Conservation (phyloP, 2,329 filamentous ascomycete genomes). For the Fusarium abutilonis region DNA sequence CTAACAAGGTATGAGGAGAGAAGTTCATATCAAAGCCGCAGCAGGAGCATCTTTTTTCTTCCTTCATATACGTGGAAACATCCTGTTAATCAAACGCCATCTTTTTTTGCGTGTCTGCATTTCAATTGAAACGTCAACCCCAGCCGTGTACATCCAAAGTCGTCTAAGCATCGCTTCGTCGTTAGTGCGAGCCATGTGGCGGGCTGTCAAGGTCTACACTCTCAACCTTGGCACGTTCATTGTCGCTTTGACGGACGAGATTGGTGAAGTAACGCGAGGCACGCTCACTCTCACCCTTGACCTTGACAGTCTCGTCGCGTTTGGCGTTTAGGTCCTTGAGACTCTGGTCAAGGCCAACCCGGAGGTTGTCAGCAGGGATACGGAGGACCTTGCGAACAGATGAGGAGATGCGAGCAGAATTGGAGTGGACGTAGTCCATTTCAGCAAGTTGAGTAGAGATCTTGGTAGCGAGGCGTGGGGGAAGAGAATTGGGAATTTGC, state of each 20-base stretch:
- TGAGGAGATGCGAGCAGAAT: constrained; percentile 82
- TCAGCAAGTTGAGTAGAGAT: constrained; percentile 81
- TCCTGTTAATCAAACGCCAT: constrained; percentile 34
- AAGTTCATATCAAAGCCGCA: constrained; percentile 34
- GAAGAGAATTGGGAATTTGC: constrained; percentile 89
- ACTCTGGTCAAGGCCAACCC: constrained; percentile 82
- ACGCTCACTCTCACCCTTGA: constrained; percentile 83
- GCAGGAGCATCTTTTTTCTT: constrained; percentile 31
- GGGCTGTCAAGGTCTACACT: constrained; percentile 66
- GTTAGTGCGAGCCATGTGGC: constrained; percentile 52
- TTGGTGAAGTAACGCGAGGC: constrained; percentile 92
- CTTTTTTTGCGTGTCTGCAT: constrained; percentile 19
- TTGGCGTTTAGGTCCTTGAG: constrained; percentile 84
- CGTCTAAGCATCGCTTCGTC: constrained; percentile 21
- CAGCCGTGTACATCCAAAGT: constrained; percentile 8
- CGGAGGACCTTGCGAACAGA: constrained; percentile 91
- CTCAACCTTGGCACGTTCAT: constrained; percentile 61
- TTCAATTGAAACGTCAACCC: constrained; percentile 13
- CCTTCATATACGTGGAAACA: constrained; percentile 24
- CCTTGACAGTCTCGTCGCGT: constrained; percentile 84
- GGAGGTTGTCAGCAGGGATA: constrained; percentile 85
- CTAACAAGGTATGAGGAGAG: constrained; percentile 39
- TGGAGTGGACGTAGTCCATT: constrained; percentile 92
- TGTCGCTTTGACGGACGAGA: constrained; percentile 73
- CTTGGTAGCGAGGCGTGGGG: constrained; percentile 84